Evolutionary conservation across 2,329 filamentous ascomycete species (phyloP).

Genomic region (Claviceps monticola): DNA sequence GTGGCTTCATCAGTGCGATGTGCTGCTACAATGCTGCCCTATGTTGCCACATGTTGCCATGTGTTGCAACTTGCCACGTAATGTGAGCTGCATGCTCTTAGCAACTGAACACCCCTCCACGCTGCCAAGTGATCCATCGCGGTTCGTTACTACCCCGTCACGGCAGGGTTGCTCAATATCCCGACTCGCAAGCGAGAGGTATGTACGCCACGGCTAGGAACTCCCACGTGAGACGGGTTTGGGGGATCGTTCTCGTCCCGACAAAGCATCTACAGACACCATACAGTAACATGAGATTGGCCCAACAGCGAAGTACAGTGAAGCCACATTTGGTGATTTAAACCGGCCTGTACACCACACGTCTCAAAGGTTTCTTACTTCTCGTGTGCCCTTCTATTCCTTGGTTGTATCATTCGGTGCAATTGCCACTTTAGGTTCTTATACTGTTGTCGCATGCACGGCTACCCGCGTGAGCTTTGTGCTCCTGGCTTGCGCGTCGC

Average conservation of each 20-base stretch:
- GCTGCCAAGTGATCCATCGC: not conserved
- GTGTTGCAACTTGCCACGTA: not conserved
- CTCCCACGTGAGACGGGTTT: not conserved
- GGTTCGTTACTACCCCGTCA: not conserved
- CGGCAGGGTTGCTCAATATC: not conserved
- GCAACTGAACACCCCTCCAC: not conserved
- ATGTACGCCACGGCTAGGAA: not conserved
- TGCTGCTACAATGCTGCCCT: not conserved
- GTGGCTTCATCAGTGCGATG: not conserved
- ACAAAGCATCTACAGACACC: not conserved
- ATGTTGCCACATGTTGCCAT: not conserved
- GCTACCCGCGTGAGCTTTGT: not conserved
- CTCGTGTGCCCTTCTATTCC: not conserved
- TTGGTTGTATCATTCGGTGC: not conserved
- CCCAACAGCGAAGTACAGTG: not conserved
- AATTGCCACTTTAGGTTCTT: not conserved
- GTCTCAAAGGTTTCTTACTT: not conserved
- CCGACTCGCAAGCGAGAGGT: not conserved
- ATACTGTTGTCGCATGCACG: not conserved
- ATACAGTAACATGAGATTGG: not conserved
- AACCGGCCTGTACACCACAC: not conserved
- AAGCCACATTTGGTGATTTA: not conserved
- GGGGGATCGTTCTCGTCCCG: not conserved
- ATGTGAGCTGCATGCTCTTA: not conserved
- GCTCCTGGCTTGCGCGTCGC: not conserved